These are phyloP conservation scores for Rhypophila decipiens DNA, from an alignment of 495 filamentous ascomycete species.

Conservation along the genomic window DNA sequence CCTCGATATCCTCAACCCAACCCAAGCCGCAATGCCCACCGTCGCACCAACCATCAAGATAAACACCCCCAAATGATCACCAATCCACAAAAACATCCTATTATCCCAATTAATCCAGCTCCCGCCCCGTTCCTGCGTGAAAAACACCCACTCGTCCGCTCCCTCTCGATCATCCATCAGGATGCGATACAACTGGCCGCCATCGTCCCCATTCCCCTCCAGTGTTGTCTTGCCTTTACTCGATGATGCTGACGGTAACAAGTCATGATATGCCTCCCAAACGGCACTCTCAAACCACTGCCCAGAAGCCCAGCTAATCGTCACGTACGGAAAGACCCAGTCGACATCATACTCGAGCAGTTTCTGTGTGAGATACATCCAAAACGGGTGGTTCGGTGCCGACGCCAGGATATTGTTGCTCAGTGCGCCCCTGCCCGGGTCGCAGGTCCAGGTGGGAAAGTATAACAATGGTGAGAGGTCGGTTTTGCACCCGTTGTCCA, in stretches of 20 bases:
- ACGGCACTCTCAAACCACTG: constrained; percentile 79
- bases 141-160: constrained; percentile 35
- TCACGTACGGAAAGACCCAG: constrained; percentile 80
- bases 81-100: constrained; percentile 21
- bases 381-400: constrained; percentile 77
- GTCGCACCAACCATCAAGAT: constrained; percentile 27
- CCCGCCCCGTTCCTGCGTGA: constrained; percentile 34
- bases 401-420: constrained; percentile 86
- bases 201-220: constrained; percentile 5
- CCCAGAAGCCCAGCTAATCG: constrained; percentile 82
- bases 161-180: constrained; percentile 36
- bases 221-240: too few species aligned
- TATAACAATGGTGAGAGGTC: constrained; percentile 72
- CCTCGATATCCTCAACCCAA: background rate
- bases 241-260: too few species aligned
- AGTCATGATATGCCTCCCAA: constrained; percentile 63
- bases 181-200: constrained; percentile 26
- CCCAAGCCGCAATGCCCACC: constrained; percentile 6
- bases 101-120: constrained; percentile 43
- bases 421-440: constrained; percentile 75
- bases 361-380: constrained; percentile 62
- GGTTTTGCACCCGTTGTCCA: constrained; percentile 84
- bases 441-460: constrained; percentile 78
- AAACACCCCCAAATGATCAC: constrained; percentile 27
- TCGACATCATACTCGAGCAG: constrained; percentile 65